These are phyloP conservation scores for Saccharomycopsis sp. DNA, from an alignment of 805 yeast genomes.

Conservation along the genomic window DNA sequence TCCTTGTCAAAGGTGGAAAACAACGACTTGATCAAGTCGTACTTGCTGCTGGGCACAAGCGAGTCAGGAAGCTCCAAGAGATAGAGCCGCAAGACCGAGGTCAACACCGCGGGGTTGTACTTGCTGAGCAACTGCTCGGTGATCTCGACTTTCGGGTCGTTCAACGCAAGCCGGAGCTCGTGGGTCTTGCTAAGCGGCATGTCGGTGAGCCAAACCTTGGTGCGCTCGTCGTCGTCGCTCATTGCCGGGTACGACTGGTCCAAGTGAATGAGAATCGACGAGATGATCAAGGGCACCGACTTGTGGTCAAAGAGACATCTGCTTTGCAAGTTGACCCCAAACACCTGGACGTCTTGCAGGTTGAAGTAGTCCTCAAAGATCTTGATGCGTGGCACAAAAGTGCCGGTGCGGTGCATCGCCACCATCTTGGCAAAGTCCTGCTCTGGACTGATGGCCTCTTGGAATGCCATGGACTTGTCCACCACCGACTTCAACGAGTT, in stretches of 20 bases:
- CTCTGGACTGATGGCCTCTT: slow-evolving; percentile 63
- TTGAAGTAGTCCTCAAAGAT: slow-evolving; percentile 76
- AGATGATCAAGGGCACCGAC: slow-evolving; percentile 60
- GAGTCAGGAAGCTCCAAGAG: slow-evolving; percentile 76
- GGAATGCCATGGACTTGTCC: slow-evolving; percentile 53
- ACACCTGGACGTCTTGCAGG: slow-evolving; percentile 53
- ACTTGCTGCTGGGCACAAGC: slow-evolving; percentile 51
- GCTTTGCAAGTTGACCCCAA: slow-evolving; percentile 70
- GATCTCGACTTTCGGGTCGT: slow-evolving; percentile 27
- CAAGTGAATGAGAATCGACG: slow-evolving; percentile 54
- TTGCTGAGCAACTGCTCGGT: slow-evolving; percentile 29
- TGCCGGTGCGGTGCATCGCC: slow-evolving; percentile 64
- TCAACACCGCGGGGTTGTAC: slow-evolving; percentile 47
- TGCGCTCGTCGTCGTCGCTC: slow-evolving; percentile 58
- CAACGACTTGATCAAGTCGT: slow-evolving; percentile 59
- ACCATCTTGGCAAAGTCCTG: slow-evolving; percentile 59
- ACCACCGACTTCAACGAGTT: slow-evolving; percentile 48
- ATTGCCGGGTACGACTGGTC: slow-evolving; percentile 65
- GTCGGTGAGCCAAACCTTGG: slow-evolving; percentile 58
- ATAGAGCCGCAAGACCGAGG: slow-evolving; percentile 63
- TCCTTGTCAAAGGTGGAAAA: slow-evolving; percentile 43
- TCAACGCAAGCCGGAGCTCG: slow-evolving; percentile 46
- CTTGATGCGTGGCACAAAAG: slow-evolving; percentile 60
- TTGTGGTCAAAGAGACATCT: slow-evolving; percentile 64
- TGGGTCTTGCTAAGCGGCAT: slow-evolving; percentile 56